Conservation (phyloP, 352 stramenopile genomes). For the Globisporangium middletonii region DNA sequence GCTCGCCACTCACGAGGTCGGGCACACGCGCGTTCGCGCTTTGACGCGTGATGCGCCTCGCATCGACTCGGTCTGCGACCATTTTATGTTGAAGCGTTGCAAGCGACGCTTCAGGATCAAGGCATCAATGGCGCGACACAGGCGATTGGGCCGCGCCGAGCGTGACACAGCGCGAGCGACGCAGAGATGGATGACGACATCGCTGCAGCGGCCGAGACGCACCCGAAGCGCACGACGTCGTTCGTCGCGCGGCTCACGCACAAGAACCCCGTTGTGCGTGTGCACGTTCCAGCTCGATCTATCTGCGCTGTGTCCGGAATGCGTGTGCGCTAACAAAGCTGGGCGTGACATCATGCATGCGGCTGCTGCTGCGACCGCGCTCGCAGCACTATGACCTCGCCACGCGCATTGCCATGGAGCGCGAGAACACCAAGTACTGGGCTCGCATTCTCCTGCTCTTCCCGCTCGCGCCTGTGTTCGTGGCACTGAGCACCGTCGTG, state of each 20-base stretch:
- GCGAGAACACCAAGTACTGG: slow-evolving; percentile 72
- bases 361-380: background rate
- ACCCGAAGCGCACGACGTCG: slow-evolving; percentile 62
- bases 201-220: slow-evolving; percentile 20
- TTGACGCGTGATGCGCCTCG: too few relatives aligned
- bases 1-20: too few relatives aligned
- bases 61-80: too few relatives aligned
- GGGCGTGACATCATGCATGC: too few relatives aligned
- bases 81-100: too few relatives aligned
- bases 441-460: slow-evolving; percentile 56
- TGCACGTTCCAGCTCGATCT: background rate
- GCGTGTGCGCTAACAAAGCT: too few relatives aligned
- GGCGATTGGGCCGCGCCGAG: too few relatives aligned
- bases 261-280: slow-evolving; percentile 24
- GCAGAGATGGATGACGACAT: background rate
- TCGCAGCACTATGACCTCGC: slow-evolving; percentile 42
- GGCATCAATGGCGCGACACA: too few relatives aligned
- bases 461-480: slow-evolving; percentile 48
- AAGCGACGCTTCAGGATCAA: too few relatives aligned
- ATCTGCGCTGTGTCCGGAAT: background rate
- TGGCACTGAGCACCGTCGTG: slow-evolving; percentile 53
- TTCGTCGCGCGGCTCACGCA: slow-evolving; percentile 40
- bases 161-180: too few relatives aligned
- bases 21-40: too few relatives aligned
- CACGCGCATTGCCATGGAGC: slow-evolving; percentile 41